Conservation (phyloP, 371 early-diverging fungal genomes). For the Rhizopus delemar region DNA sequence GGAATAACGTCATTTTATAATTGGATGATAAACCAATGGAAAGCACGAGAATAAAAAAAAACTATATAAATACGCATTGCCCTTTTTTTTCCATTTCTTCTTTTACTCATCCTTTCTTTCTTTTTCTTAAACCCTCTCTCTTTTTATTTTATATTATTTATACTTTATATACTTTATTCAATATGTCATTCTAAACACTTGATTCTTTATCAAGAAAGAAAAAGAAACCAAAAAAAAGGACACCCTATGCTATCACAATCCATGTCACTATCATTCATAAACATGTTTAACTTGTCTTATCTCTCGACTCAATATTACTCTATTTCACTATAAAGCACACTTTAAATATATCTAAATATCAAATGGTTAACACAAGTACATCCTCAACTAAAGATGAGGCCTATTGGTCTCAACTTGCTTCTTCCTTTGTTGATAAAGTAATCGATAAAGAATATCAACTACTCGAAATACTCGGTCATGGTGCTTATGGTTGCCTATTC, state of each 20-base stretch:
- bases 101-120: conserved; percentile 2
- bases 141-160: neutral
- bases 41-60: conserved; percentile 25
- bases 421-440: conserved; percentile 35
- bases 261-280: conserved; percentile 5
- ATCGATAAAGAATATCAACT: conserved; percentile 43
- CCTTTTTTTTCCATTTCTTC: conserved; percentile 12
- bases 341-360: neutral
- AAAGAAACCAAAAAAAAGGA: conserved; percentile 15
- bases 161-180: conserved; percentile 10
- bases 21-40: conserved; percentile 22
- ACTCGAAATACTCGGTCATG: conserved; percentile 61
- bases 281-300: neutral
- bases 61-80: conserved; percentile 4
- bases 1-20: conserved; percentile 18
- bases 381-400: conserved; percentile 19
- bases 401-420: conserved; percentile 36
- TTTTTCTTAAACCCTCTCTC: neutral
- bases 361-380: conserved; percentile 6
- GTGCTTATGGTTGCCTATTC: conserved; percentile 64
- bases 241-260: conserved; percentile 11
- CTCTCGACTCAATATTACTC: neutral
- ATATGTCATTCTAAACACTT: conserved; percentile 22
- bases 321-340: neutral
- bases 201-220: conserved; percentile 12